Base-by-base conservation (phyloP, 768 basidiomycete genomes). In the Termitomyces sp. region DNA sequence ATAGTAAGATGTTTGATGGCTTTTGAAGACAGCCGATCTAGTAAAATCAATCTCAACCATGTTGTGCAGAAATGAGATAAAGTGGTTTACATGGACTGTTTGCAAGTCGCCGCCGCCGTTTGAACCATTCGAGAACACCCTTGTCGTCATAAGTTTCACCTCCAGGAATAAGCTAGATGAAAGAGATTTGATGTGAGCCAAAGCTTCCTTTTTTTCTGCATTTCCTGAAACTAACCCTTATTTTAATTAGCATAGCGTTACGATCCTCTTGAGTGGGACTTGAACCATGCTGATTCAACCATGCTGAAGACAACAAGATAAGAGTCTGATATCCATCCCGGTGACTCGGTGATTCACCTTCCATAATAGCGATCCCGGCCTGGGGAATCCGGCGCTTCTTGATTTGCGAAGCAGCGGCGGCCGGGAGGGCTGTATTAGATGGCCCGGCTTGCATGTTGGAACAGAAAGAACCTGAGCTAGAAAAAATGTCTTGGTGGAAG, bases 1-100 rank as follows among this genome's bases (percentile, higher is more conserved):
- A 62, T 61, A 10, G 31, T 50, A 10, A 75, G 63, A 47, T 68
- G 61, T 46, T 67, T 46, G 4, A 71, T 55, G 3, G 65, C 53
- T 24, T 61, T 55, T 0, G 55, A 14, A 50, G 69, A 59, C 22
- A 72, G 66, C 61, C 18, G 66, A 63, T 58, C 56, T 60, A 43
- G n/a, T 1, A 4, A 37, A 43, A 10, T 16, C 31, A 43, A 10
- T 16, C 31, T 44, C 14, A 34, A 31, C 22, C 4, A 9, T 3
- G 16, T 13, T 10, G 8, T 2, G 8, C 5, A 24, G 24, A 41
- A n/a, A 32, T 54, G 42, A 54, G 29, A 44, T 14, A 34, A 26
- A 8, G 27, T 44, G 42, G 8, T 42, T 44, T 24, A 54, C 53
- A 54, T 31, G 43, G 54, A 18, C 5, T 12, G 24, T 55, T 37